Conservation (phyloP, 768 basidiomycete species). For the Lactarius evosmus region DNA sequence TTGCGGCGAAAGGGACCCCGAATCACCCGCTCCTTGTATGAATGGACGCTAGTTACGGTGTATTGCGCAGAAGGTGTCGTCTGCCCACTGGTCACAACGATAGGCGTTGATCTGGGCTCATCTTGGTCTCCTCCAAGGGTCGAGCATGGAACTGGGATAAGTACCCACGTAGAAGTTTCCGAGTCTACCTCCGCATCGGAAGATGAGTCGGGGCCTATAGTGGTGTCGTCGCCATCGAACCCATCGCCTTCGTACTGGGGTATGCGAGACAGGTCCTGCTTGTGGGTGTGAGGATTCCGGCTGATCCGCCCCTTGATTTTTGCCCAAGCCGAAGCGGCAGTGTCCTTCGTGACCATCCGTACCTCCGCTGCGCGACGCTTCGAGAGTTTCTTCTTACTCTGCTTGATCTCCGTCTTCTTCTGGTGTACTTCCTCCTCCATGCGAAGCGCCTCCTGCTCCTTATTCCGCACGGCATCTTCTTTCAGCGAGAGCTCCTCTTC, state of each 20-base stretch:
- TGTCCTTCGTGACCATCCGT: not conserved
- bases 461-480: slow-evolving; percentile 5
- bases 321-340: slow-evolving; percentile 5
- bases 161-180: not conserved
- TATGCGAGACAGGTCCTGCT: not conserved
- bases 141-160: not conserved
- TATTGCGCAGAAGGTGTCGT: slow-evolving; percentile 13
- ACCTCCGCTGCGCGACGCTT: not conserved
- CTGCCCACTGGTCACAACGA: not conserved
- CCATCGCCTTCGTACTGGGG: not conserved
- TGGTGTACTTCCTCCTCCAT: slow-evolving; percentile 6
- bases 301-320: slow-evolving; percentile 12
- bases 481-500: slow-evolving; percentile 6
- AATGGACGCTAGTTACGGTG: slow-evolving; percentile 3
- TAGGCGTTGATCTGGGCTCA: not conserved
- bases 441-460: slow-evolving; percentile 3
- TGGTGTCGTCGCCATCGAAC: not conserved
- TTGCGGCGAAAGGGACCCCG: no score
- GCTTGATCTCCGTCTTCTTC: slow-evolving; percentile 10
- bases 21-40: slow-evolving; percentile 13
- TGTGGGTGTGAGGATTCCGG: slow-evolving; percentile 1
- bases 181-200: not conserved
- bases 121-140: not conserved
- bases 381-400: not conserved
- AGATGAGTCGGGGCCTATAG: not conserved